Percentiles rank a stretch among this genome's conserved stretches.
These are phyloP conservation scores for Xylaria multiplex DNA, from an alignment of 2,329 filamentous ascomycete species.

Conservation along the genomic window DNA sequence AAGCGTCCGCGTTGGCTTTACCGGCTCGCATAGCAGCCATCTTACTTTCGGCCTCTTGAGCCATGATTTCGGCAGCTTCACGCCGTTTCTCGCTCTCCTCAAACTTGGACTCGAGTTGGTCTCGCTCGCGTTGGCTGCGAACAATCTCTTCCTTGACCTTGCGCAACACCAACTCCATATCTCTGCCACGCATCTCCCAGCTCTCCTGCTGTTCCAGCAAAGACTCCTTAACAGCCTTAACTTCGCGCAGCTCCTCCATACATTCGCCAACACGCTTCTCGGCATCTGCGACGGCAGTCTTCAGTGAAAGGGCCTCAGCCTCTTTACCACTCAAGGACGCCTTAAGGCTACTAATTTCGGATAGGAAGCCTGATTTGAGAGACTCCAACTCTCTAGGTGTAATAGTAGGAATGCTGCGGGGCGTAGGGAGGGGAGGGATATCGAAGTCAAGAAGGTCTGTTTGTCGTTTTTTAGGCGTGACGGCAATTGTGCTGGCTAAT, in stretches of 20 bases:
- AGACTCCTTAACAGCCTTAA: constrained; percentile 74
- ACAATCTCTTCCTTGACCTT: constrained; percentile 85
- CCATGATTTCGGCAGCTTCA: constrained; percentile 78
- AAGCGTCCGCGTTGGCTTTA: constrained; percentile 57
- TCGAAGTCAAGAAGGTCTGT: constrained; percentile 87
- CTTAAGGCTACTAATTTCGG: constrained; percentile 93
- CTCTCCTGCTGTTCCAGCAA: constrained; percentile 78
- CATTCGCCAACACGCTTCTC: constrained; percentile 91
- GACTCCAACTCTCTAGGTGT: constrained; percentile 93
- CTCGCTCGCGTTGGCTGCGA: constrained; percentile 79
- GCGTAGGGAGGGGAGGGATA: constrained; percentile 91
- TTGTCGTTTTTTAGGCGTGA: constrained; percentile 65
- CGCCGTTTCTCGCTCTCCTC: constrained; percentile 80
- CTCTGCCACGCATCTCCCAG: constrained; percentile 85
- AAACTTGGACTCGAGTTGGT: constrained; percentile 78
- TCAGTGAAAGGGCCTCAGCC: constrained; percentile 87
- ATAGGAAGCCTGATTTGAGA: constrained; percentile 88
- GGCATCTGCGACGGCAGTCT: constrained; percentile 86
- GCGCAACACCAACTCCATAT: constrained; percentile 84
- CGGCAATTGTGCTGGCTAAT: constrained; percentile 42
- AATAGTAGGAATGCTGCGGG: constrained; percentile 88
- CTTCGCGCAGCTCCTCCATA: constrained; percentile 83
- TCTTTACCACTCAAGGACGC: constrained; percentile 93
- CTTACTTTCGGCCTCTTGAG: constrained; percentile 79
- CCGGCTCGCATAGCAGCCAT: constrained; percentile 78